These are phyloP conservation scores for Cutaneotrichosporon cavernicola DNA, from an alignment of 1,284 basidiomycete species.

Conservation along the genomic window DNA sequence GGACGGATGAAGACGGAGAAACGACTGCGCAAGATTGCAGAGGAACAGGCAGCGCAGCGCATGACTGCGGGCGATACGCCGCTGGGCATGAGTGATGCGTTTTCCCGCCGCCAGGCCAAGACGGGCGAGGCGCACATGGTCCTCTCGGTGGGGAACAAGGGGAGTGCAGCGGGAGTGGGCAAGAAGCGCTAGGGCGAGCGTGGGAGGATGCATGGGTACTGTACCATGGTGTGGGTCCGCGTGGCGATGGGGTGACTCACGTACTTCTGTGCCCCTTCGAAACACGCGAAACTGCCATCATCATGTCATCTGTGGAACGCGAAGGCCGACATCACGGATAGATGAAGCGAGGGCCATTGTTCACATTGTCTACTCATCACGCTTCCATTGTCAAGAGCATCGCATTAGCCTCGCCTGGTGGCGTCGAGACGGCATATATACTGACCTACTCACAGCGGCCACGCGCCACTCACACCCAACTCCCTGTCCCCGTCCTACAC, in stretches of 20 bases:
- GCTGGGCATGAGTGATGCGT: slow-evolving; percentile 84
- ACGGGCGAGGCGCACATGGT: slow-evolving; percentile 92
- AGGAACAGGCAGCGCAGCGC: slow-evolving; percentile 84
- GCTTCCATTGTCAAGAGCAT: not conserved
- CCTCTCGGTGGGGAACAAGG: slow-evolving; percentile 86
- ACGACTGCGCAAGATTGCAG: slow-evolving; percentile 85
- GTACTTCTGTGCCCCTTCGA: too few species aligned
- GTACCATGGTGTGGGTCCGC: not conserved
- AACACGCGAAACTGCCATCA: not conserved
- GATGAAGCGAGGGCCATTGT: too few species aligned
- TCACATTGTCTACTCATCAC: too few species aligned
- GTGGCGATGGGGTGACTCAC: too few species aligned
- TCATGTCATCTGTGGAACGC: not conserved
- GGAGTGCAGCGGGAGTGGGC: slow-evolving; percentile 55
- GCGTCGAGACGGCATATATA: too few species aligned
- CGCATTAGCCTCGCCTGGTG: too few species aligned
- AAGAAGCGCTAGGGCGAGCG: slow-evolving; percentile 10
- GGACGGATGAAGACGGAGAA: slow-evolving; percentile 95
- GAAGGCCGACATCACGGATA: not conserved
- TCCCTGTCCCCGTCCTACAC: too few species aligned
- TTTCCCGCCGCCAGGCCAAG: slow-evolving; percentile 84
- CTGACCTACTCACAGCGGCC: too few species aligned
- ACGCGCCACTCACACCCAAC: too few species aligned
- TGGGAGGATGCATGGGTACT: not conserved
- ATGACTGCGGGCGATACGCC: slow-evolving; percentile 93